These are phyloP conservation scores for Vicia sativa DNA, from an alignment of 306 rosid species.

Conservation along the genomic window DNA sequence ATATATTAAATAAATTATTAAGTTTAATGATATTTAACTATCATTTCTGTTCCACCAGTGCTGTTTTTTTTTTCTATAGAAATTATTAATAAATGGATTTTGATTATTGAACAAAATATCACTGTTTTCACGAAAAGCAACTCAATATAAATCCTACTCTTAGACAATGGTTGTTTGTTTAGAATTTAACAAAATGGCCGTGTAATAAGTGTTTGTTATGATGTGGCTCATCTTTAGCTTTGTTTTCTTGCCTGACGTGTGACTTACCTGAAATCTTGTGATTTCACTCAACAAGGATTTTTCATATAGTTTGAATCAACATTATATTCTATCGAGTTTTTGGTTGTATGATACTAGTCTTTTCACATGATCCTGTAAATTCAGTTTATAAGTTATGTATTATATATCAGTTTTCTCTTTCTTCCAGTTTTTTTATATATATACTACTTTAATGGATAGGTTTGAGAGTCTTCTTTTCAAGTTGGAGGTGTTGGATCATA, in stretches of 20 bases:
- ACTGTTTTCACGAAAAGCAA: conserved; percentile 8
- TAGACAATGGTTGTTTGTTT: conserved; percentile 15
- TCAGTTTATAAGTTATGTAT: conserved; percentile 12
- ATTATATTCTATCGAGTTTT: conserved; percentile 18
- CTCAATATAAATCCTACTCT: conserved; percentile 13
- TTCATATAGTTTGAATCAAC: conserved; percentile 2
- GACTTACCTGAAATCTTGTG: conserved; percentile 26
- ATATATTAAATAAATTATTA: too few species aligned
- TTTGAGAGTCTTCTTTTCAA: conserved; percentile 81
- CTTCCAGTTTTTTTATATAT: conserved; percentile 36
- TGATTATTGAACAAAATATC: conserved; percentile 5
- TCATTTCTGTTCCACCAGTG: conserved; percentile 20
- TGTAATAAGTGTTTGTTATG: conserved; percentile 25
- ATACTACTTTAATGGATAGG: conserved; percentile 51
- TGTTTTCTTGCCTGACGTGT: conserved; percentile 25
- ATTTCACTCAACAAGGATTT: conserved; percentile 1
- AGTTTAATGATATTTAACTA: not conserved
- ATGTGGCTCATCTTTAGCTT: conserved; percentile 7
- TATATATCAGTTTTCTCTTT: conserved; percentile 12
- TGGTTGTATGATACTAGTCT: conserved; percentile 9
- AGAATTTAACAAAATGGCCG: conserved; percentile 15
- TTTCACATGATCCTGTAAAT: conserved; percentile 23
- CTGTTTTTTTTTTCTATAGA: conserved; percentile 1
- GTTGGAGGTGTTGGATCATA: conserved; percentile 97
- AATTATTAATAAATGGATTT: conserved; percentile 2